phyloP scores from a whole-genome alignment of 202 grass and related monocot species.

The Schoenoplectus tabernaemontani region DNA sequence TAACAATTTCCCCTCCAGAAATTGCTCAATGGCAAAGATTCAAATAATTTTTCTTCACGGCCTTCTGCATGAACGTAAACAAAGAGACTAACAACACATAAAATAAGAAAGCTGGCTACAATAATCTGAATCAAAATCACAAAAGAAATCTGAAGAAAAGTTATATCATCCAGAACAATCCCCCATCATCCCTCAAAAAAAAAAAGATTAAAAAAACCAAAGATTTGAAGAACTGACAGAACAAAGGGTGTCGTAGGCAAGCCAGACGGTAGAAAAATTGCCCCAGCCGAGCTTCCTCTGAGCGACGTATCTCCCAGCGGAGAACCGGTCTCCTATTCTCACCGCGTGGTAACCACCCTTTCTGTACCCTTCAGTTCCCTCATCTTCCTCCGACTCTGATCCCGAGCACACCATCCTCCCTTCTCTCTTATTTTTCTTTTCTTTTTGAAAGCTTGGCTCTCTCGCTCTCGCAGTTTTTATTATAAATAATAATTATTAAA shows the following conservation, averaged over 20 bases:
- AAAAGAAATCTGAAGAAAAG: too few relatives aligned
- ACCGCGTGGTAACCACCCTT: slow-evolving; percentile 93
- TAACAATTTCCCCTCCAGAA: background rate
- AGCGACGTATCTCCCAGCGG: slow-evolving; percentile 67
- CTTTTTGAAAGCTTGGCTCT: background rate
- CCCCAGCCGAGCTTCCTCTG: slow-evolving; percentile 92
- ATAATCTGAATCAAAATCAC: background rate
- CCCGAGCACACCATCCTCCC: slow-evolving; percentile 29
- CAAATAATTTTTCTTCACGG: background rate
- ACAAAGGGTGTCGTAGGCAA: slow-evolving; percentile 77
- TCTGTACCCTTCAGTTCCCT: slow-evolving; percentile 73
- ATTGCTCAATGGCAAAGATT: background rate
- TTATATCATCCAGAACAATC: too few relatives aligned
- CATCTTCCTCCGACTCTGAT: slow-evolving; percentile 70
- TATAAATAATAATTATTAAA: too few relatives aligned
- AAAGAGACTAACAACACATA: background rate
- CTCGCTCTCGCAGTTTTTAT: background rate
- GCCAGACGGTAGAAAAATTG: slow-evolving; percentile 99
- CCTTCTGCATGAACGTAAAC: background rate
- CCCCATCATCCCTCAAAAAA: background rate
- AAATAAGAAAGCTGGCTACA: background rate
- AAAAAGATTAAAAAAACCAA: slow-evolving; percentile 6
- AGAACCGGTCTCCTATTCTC: slow-evolving; percentile 77
- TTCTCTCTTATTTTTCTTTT: background rate
- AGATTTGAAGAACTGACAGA: slow-evolving; percentile 25